Base-by-base conservation (phyloP, 768 basidiomycete genomes). In the Macrolepiota albuminosa region DNA sequence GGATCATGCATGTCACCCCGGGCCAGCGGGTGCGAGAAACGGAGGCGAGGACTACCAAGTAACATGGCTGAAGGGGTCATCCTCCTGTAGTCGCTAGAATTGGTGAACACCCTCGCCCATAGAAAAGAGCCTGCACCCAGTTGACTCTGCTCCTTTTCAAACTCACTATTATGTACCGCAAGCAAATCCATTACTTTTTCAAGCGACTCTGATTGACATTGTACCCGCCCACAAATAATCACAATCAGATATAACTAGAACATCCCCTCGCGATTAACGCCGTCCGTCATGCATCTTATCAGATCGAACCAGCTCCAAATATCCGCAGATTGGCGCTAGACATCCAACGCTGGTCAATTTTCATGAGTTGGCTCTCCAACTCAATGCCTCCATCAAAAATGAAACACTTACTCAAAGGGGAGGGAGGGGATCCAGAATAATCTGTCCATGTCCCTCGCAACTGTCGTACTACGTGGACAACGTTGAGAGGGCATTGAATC, bases 1-100 rank as follows among this genome's bases (percentile, higher is more conserved):
- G 64, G 60, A 63, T 51, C 54, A 60, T 63, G 14, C 24, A 36
- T 21, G n/a, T 24, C 46, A 6, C 26, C 31, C 18, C 21, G 31
- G 51, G 58, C 21, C 21, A 34, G 8, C 10, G 5, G 10, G 47
- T 49, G 47, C 47, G 10, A 48, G 26, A 26, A 26, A 34, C n/a
- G 13, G n/a, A 37, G 21, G 24, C 18, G 29, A 36, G 47, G 34
- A 6, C 18, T 9, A 42, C 18, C 40, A 18, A n/a, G 40, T 14
- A 11, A 37, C 18, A 29, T 49, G 48, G 26, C 21, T 14, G 14
- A 45, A 13, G 49, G 34, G 24, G 36, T 1, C 45, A 21, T 11
- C 33, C 56, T 36, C 50, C 40, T 43, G 46, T 40, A 39, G 37
- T 34, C 46, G 50, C 40, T 26, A n/a, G n/a, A 54, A 24, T 33